These are phyloP conservation scores for Dothidotthia symphoricarpi DNA, from an alignment of 2,329 filamentous ascomycete genomes.

Conservation along the genomic window DNA sequence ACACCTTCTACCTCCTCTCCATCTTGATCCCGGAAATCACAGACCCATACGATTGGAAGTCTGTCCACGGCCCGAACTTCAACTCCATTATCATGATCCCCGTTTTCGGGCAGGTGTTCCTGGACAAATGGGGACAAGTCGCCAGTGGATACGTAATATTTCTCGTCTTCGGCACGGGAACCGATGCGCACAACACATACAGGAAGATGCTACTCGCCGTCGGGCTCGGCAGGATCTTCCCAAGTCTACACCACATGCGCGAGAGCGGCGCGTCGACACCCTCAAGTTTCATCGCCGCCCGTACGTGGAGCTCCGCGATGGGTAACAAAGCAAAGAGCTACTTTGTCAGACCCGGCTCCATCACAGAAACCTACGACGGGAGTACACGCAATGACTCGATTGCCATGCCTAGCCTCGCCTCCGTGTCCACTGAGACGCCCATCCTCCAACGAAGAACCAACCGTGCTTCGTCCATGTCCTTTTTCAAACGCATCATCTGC, in stretches of 20 bases:
- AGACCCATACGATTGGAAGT: constrained; percentile 53
- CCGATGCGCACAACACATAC: constrained; percentile 51
- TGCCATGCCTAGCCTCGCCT: constrained; percentile 2
- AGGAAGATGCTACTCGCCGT: constrained; percentile 23
- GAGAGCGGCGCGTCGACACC: constrained; percentile 17
- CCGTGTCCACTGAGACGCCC: constrained; percentile 10
- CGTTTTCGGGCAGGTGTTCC: constrained; percentile 46
- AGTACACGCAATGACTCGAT: constrained; percentile 15
- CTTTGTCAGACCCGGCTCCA: constrained; percentile 17
- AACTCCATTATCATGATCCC: constrained; percentile 50
- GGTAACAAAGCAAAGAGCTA: constrained; percentile 29
- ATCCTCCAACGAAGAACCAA: constrained; percentile 3
- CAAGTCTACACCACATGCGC: constrained; percentile 22
- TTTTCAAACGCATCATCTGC: constrained; percentile 23
- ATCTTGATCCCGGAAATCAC: constrained; percentile 23
- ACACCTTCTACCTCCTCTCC: constrained; percentile 49
- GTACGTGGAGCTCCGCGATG: constrained; percentile 16
- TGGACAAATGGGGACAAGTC: constrained; percentile 60
- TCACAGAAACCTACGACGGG: constrained; percentile 12
- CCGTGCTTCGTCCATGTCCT: constrained; percentile 5
- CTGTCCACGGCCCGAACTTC: constrained; percentile 54
- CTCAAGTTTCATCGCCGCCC: constrained; percentile 12
- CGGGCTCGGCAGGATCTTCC: constrained; percentile 33
- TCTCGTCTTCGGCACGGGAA: constrained; percentile 63
- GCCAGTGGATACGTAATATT: constrained; percentile 57